A percentile compares a stretch with the other conserved stretches of the same genome.
Evolutionary conservation across 108 stramenopile species (phyloP).

Genomic region (Tribonema minus): DNA sequence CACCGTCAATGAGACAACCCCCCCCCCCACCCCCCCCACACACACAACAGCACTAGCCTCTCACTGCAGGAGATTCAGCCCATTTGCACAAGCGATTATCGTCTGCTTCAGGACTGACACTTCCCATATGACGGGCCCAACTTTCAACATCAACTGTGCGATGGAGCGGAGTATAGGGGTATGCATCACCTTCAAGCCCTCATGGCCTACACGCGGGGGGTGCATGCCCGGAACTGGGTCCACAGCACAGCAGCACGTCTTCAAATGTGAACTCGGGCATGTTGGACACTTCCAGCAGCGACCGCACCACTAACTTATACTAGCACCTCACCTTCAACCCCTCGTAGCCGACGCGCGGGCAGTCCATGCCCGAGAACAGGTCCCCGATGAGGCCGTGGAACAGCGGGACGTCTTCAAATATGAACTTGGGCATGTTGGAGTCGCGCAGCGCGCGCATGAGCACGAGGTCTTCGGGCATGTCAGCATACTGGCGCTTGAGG

Average conservation of each 20-base stretch:
- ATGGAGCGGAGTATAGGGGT: too few relatives aligned
- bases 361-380: slow-evolving; percentile 68
- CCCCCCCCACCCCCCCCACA: too few relatives aligned
- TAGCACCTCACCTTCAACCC: slow-evolving; percentile 47
- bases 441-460: slow-evolving; percentile 70
- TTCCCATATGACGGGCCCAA: too few relatives aligned
- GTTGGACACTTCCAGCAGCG: slow-evolving; percentile 44
- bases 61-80: too few relatives aligned
- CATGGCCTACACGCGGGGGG: slow-evolving; percentile 67
- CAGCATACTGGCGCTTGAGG: slow-evolving; percentile 82
- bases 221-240: slow-evolving; percentile 70
- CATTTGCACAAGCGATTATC: too few relatives aligned
- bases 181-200: slow-evolving; percentile 57
- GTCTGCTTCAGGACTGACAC: too few relatives aligned
- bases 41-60: too few relatives aligned
- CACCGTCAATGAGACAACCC: too few relatives aligned
- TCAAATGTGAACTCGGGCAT: slow-evolving; percentile 74
- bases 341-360: slow-evolving; percentile 67
- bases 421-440: slow-evolving; percentile 72
- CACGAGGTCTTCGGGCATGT: slow-evolving; percentile 67
- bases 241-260: slow-evolving; percentile 65
- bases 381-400: slow-evolving; percentile 67
- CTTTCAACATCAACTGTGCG: too few relatives aligned
- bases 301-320: neutral
- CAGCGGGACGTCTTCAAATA: slow-evolving; percentile 69